phyloP scores from a whole-genome alignment of 805 yeast species.

The Hyphopichia homilentoma region DNA sequence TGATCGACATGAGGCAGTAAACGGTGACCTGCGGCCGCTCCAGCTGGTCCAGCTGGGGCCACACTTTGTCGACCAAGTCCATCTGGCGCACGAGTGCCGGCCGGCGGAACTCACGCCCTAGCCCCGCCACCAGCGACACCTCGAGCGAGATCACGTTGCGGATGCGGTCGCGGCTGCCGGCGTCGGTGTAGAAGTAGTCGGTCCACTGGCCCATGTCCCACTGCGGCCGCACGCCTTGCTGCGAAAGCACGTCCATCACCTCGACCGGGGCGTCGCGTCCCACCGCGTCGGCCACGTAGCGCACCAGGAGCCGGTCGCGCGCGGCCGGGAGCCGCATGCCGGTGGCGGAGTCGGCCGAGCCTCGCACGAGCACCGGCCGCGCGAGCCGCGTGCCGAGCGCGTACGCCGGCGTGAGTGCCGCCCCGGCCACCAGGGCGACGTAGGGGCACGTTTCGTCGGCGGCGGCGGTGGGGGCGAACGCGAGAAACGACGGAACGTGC shows the following conservation, averaged over 20 bases:
- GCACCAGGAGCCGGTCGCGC: slow-evolving; percentile 44
- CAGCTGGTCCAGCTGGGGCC: slow-evolving; percentile 35
- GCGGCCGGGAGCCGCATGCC: slow-evolving; percentile 53
- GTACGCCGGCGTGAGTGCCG: slow-evolving; percentile 32
- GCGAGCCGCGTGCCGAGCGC: slow-evolving; percentile 28
- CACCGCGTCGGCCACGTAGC: slow-evolving; percentile 50
- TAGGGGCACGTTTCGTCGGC: slow-evolving; percentile 7
- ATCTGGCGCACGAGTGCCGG: slow-evolving; percentile 63
- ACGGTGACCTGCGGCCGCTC: slow-evolving; percentile 61
- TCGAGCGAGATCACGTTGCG: slow-evolving; percentile 82
- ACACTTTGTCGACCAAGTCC: slow-evolving; percentile 68
- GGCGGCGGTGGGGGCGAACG: slow-evolving; percentile 23
- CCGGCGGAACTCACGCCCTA: slow-evolving; percentile 49
- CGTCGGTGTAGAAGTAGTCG: slow-evolving; percentile 54
- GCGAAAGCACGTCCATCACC: slow-evolving; percentile 88
- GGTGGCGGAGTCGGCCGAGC: slow-evolving; percentile 20
- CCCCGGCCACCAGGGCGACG: slow-evolving; percentile 28
- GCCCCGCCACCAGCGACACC: slow-evolving; percentile 51
- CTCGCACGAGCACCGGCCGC: slow-evolving; percentile 46
- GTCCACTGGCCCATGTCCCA: slow-evolving; percentile 77
- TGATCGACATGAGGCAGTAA: slow-evolving; percentile 83
- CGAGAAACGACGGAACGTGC: slow-evolving; percentile 42
- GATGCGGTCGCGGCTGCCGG: slow-evolving; percentile 54
- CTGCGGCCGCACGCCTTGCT: slow-evolving; percentile 54
- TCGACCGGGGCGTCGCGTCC: slow-evolving; percentile 67